phyloP scores from a whole-genome alignment of 2,329 filamentous ascomycete species.

The Escovopsis sp. region DNA sequence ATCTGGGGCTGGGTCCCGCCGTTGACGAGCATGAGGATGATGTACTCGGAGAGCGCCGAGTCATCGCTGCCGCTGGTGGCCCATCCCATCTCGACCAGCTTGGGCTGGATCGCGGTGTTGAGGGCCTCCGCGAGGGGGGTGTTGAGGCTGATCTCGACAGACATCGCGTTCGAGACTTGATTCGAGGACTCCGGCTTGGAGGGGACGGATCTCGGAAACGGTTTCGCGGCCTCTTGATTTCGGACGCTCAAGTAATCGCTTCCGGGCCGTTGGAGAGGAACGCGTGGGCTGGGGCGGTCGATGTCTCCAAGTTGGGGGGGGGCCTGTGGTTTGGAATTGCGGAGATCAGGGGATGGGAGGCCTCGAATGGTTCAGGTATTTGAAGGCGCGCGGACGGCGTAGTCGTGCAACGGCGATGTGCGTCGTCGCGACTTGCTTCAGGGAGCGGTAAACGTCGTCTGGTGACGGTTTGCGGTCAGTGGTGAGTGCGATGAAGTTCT shows the following conservation, averaged over 20 bases:
- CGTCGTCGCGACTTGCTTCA: not conserved
- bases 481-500: slow-evolving; percentile 12
- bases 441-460: not conserved
- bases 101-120: slow-evolving; percentile 70
- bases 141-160: slow-evolving; percentile 60
- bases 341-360: too few species aligned
- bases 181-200: not conserved
- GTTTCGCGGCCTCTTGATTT: not conserved
- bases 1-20: slow-evolving; percentile 88
- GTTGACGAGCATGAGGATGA: slow-evolving; percentile 93
- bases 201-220: slow-evolving; percentile 1
- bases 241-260: not conserved
- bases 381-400: not conserved
- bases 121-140: slow-evolving; percentile 78
- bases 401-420: not conserved
- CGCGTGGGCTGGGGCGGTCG: not conserved
- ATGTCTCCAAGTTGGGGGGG: not conserved
- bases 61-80: slow-evolving; percentile 63
- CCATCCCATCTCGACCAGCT: slow-evolving; percentile 89
- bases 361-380: not conserved
- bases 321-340: not conserved
- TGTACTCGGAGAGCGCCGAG: slow-evolving; percentile 83
- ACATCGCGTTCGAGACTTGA: slow-evolving; percentile 39
- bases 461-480: slow-evolving; percentile 3
- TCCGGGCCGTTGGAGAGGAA: not conserved